phyloP scores from a whole-genome alignment of 164 flowering plant genomes.

The Tetrastigma voinierianum region DNA sequence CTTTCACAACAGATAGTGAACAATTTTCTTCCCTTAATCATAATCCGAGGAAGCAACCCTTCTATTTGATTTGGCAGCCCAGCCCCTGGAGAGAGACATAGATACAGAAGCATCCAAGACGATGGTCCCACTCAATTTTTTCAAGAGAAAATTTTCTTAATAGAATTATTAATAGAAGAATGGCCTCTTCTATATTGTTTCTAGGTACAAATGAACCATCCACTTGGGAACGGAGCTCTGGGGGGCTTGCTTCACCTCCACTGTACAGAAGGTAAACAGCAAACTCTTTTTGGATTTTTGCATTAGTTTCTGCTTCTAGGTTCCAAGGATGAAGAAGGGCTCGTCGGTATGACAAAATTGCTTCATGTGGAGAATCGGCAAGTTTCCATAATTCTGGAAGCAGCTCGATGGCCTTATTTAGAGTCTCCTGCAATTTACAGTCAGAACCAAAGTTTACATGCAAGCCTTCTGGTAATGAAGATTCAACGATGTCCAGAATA shows the following conservation, averaged over 20 bases:
- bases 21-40: constrained; percentile 56
- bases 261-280: constrained; percentile 83
- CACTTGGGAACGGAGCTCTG: constrained; percentile 74
- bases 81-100: constrained; percentile 64
- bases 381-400: constrained; percentile 88
- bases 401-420: constrained; percentile 75
- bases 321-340: constrained; percentile 87
- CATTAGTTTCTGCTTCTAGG: constrained; percentile 57
- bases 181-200: constrained; percentile 89
- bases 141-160: constrained; percentile 49
- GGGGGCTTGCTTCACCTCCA: constrained; percentile 80
- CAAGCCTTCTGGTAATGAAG: constrained; percentile 79
- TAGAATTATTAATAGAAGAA: constrained; percentile 66
- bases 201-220: constrained; percentile 78
- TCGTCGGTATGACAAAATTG: constrained; percentile 65
- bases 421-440: constrained; percentile 70
- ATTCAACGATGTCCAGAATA: constrained; percentile 79
- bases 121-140: constrained; percentile 75
- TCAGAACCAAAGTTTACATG: constrained; percentile 57
- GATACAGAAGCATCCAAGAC: constrained; percentile 75
- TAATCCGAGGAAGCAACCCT: constrained; percentile 58
- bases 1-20: constrained; percentile 84
- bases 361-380: constrained; percentile 55
- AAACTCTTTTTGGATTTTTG: constrained; percentile 76
- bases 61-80: constrained; percentile 60